Base-by-base conservation (phyloP, 176 grass and related monocot genomes). In the Paspalum notatum region DNA sequence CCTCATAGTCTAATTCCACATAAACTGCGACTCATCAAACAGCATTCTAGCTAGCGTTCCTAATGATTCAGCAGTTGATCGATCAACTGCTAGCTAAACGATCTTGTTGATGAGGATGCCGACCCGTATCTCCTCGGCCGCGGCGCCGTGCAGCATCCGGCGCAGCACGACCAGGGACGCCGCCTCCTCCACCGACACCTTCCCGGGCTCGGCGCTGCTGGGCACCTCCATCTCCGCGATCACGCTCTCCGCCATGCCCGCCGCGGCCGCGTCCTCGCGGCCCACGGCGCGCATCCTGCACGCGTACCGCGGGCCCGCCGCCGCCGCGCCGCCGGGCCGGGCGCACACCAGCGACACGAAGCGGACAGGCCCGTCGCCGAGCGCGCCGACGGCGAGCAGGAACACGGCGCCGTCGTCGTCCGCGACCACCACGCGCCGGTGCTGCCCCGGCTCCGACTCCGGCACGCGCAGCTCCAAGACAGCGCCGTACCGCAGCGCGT, bases 311-410 rank as follows among this genome's bases (percentile, higher is more conserved):
- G 70, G 49, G 8, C 49, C 70, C 9, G 8, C 49, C 26, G 48
- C 69, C 63, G 63, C 63, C 0, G 63, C 38, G 17, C 8, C 17
- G 38, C 0, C 4, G 16, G 63, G 9, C 26, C 69, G 48, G 15
- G 49, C 48, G 69, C 69, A 72, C 24, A 72, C 48, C 16, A 72
- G 48, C 69, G 69, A 72, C 48, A 38, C 69, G 47, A 9, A 13
- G 25, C 25, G 69, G 48, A 51, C 0, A 14, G 24, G 48, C 25
- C 1, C 9, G 63, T 66, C 39, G 38, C 25, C 7, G 25, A 53
- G 3, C 48, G 25, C 69, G 69, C 25, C 8, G 7, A 48, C 14
- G 25, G 48, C 48, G 7, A 66, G 26, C 8, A 72, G 26, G 69
- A 72, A 72, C 48, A 72, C 49, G 69, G 27, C 48, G 1, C 38